Conservation (phyloP, 208 protist genomes). For the Phytomonas serpens region DNA sequence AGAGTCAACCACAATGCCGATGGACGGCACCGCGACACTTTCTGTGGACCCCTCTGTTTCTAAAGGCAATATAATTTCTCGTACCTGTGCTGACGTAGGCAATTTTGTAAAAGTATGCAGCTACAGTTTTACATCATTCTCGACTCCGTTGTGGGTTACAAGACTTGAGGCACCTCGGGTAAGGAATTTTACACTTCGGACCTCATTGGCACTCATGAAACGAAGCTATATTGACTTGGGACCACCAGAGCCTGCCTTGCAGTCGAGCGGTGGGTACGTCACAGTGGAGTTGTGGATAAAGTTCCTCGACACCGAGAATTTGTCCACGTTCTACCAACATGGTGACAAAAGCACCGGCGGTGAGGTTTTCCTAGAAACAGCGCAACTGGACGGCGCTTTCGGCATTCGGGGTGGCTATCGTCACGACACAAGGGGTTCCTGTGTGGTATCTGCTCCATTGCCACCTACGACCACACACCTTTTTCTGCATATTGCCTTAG, state of each 20-base stretch:
- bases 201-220: constrained; percentile 61
- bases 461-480: constrained; percentile 40
- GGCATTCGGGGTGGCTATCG: constrained; percentile 84
- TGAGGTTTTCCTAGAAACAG: constrained; percentile 85
- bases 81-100: neutral
- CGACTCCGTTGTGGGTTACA: constrained; percentile 11
- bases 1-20: neutral
- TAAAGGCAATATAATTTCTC: neutral
- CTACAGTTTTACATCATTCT: constrained; percentile 25
- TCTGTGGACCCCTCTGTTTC: neutral
- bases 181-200: neutral
- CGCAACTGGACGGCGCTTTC: constrained; percentile 60
- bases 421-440: constrained; percentile 73
- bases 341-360: constrained; percentile 81
- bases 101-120: constrained; percentile 22
- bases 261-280: constrained; percentile 60
- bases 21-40: constrained; percentile 15
- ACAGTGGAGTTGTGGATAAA: constrained; percentile 84
- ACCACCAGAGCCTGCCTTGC: constrained; percentile 43
- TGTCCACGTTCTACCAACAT: constrained; percentile 83
- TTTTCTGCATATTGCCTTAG: constrained; percentile 76
- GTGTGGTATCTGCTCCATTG: constrained; percentile 60
- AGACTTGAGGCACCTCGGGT: neutral
- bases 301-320: constrained; percentile 67
- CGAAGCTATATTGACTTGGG: constrained; percentile 73